Evolutionary conservation across 2,329 filamentous ascomycete genomes (phyloP).

Genomic region (Trichoderma brevicompactum): DNA sequence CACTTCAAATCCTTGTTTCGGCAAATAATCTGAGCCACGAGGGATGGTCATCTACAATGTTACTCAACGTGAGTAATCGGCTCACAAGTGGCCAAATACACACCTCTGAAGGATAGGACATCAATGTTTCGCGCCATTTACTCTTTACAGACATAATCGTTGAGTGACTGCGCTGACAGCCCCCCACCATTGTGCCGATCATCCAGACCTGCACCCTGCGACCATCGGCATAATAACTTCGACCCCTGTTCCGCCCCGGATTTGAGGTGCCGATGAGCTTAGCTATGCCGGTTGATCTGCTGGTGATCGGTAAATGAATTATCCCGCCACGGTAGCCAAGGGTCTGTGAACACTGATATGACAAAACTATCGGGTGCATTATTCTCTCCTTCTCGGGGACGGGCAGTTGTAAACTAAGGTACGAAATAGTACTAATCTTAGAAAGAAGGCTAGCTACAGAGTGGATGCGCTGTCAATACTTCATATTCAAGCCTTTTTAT

Average conservation of each 20-base stretch:
- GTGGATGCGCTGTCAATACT: no score
- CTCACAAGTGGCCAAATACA: no score
- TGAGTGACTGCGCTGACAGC: not conserved
- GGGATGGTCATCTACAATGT: not conserved
- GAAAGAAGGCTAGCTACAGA: not conserved
- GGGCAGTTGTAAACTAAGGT: not conserved
- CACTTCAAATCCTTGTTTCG: no score
- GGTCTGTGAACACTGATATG: not conserved
- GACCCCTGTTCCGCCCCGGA: not conserved
- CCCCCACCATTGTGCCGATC: not conserved
- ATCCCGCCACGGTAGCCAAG: not conserved
- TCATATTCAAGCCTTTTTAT: not conserved
- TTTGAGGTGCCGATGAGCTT: not conserved
- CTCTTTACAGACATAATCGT: not conserved
- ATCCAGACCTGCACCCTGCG: not conserved
- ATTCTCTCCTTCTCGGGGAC: not conserved
- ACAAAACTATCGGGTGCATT: slow-evolving; percentile 5
- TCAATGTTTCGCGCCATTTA: not conserved
- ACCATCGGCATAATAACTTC: not conserved
- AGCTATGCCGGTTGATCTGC: not conserved
- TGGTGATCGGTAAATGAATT: not conserved
- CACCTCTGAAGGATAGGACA: not conserved
- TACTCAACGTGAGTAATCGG: not conserved
- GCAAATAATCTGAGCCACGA: no score
- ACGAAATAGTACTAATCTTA: not conserved